These are phyloP conservation scores for Candida jianshihensis DNA, from an alignment of 805 yeast genomes.

Conservation along the genomic window DNA sequence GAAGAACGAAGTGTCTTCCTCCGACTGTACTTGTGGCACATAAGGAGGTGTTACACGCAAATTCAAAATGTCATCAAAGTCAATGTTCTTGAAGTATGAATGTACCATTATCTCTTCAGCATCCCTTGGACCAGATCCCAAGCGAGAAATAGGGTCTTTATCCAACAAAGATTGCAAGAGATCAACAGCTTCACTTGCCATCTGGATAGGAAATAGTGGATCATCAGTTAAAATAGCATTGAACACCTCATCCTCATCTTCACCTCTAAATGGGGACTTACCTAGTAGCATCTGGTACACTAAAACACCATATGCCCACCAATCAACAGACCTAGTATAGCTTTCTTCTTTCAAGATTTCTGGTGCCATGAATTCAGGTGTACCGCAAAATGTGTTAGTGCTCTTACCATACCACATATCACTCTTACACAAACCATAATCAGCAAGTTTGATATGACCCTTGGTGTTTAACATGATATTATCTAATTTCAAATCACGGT, in stretches of 20 bases:
- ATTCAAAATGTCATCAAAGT: slow-evolving; percentile 78
- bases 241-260: slow-evolving; percentile 93
- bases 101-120: slow-evolving; percentile 94
- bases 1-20: slow-evolving; percentile 87
- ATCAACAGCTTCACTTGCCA: slow-evolving; percentile 95
- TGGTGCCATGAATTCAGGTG: slow-evolving; percentile 99
- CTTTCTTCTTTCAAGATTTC: slow-evolving; percentile 91
- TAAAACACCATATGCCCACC: slow-evolving; percentile 99
- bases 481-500: slow-evolving; percentile 93
- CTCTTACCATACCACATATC: slow-evolving; percentile 80
- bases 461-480: slow-evolving; percentile 82
- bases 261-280: slow-evolving; percentile 96
- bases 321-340: slow-evolving; percentile 91
- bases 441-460: slow-evolving; percentile 96
- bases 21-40: slow-evolving; percentile 78
- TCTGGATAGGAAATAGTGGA: slow-evolving; percentile 91
- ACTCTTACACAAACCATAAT: slow-evolving; percentile 95
- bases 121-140: slow-evolving; percentile 84
- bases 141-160: slow-evolving; percentile 76
- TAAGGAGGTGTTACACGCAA: slow-evolving; percentile 80
- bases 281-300: slow-evolving; percentile 94
- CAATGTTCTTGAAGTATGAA: slow-evolving; percentile 83
- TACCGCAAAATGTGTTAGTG: slow-evolving; percentile 95
- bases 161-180: slow-evolving; percentile 86
- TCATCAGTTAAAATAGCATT: slow-evolving; percentile 95